These are phyloP conservation scores for Hypoxylon sp. DNA, from an alignment of 2,329 filamentous ascomycete species.

Conservation along the genomic window DNA sequence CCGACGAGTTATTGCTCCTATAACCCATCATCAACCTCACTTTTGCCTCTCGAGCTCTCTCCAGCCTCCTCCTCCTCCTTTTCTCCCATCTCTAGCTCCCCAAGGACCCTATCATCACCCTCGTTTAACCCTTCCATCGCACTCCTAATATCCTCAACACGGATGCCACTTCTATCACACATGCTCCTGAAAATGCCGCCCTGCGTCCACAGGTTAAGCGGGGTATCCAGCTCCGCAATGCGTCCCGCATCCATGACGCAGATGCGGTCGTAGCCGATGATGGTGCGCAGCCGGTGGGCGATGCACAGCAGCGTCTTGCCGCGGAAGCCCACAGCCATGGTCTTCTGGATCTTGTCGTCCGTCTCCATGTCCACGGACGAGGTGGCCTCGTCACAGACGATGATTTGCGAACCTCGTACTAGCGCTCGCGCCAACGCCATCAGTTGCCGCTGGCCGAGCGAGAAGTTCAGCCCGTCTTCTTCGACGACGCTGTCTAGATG, in stretches of 20 bases:
- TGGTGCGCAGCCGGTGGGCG: slow-evolving; percentile 91
- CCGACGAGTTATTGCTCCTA: neutral
- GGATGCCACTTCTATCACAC: slow-evolving; percentile 89
- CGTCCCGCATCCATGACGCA: slow-evolving; percentile 93
- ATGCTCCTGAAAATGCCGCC: slow-evolving; percentile 83
- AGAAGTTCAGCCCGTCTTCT: slow-evolving; percentile 97
- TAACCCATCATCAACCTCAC: slow-evolving; percentile 28
- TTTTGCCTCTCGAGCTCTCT: slow-evolving; percentile 27
- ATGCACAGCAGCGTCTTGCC: slow-evolving; percentile 94
- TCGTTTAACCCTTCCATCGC: slow-evolving; percentile 58
- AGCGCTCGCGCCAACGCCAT: slow-evolving; percentile 95
- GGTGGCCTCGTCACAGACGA: slow-evolving; percentile 97
- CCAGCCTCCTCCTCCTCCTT: slow-evolving; percentile 31
- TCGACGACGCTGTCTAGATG: slow-evolving; percentile 89
- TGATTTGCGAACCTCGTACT: slow-evolving; percentile 89
- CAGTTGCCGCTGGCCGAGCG: slow-evolving; percentile 92
- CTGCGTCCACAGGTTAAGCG: slow-evolving; percentile 77
- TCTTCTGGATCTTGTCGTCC: slow-evolving; percentile 93
- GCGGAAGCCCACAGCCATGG: slow-evolving; percentile 86
- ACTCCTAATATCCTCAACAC: slow-evolving; percentile 66
- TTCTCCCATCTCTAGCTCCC: neutral
- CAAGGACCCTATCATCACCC: slow-evolving; percentile 16
- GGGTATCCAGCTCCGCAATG: slow-evolving; percentile 89
- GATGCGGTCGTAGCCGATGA: slow-evolving; percentile 94
- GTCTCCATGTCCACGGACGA: slow-evolving; percentile 96